Evolutionary conservation across 495 filamentous ascomycete species (phyloP), one percentile per base, ranked within the genome.

Genomic region (Podospora sp.): DNA sequence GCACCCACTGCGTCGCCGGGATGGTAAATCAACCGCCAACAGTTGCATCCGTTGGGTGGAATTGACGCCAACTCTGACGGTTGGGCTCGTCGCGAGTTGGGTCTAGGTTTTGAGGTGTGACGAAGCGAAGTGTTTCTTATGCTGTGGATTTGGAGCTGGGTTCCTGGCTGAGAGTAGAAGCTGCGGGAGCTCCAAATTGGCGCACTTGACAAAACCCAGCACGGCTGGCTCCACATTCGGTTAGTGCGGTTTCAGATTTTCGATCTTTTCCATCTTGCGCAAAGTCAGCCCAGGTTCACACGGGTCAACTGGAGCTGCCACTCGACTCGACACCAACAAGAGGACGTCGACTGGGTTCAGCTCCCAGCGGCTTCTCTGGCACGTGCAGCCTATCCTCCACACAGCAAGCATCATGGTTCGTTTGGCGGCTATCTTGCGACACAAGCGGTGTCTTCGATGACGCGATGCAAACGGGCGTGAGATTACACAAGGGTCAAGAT

Each of bases 241-340:
- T 21, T 65, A 65, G 52, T 24, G 11, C 52, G 14, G 63, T 65
- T 65, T 65, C 63, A 65, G 63, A 65, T 65, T 65, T 35, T 65
- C 51, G 52, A 35, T 57, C 40, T 65, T 65, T 65, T 58, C 51
- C 63, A 18, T 60, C 11, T 27, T 26, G 12, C 21, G 29, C 57
- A 16, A 59, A 25, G 56, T 59, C 18, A n/a, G 22, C 8, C 57
- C 16, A 5, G 25, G 26, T 36, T 36, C 57, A 16, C 8, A 0
- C 29, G 35, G n/a, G 35, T 0, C 40, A 16, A 12, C n/a, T 40
- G 6, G 33, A 59, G 26, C 24, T 16, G 33, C 29, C 60, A 49
- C 12, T 18, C 18, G 40, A 59, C 25, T 4, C 11, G 26, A 11
- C 56, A n/a, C 24, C 22, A 9, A 27, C 26, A 26, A 7, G 25